A percentile compares a stretch with the other conserved stretches of the same genome.
phyloP scores from a whole-genome alignment of 164 flowering plant species.

The Umbellularia californica region DNA sequence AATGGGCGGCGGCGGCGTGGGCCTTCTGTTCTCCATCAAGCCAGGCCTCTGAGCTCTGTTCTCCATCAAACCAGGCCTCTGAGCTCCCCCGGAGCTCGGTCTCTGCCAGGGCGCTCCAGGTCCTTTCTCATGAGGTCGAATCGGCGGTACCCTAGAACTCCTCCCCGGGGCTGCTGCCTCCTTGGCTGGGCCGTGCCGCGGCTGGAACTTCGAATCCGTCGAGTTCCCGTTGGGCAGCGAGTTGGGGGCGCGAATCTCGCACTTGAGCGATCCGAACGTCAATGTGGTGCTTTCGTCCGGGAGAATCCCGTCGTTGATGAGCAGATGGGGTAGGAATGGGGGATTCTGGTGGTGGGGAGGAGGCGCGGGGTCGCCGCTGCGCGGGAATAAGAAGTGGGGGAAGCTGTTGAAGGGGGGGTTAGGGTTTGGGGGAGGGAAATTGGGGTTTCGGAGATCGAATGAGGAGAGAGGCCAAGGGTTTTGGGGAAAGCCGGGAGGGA shows the following conservation, averaged over 20 bases:
- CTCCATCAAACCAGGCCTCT: conserved; percentile 15
- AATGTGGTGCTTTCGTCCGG: conserved; percentile 17
- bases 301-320: neutral
- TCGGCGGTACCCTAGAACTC: conserved; percentile 13
- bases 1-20: conserved; percentile 22
- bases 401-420: conserved; percentile 2
- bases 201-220: neutral
- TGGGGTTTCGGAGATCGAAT: conserved; percentile 23
- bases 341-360: conserved; percentile 1
- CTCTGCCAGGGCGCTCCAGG: conserved; percentile 2
- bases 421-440: conserved; percentile 12
- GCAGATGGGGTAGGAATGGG: conserved; percentile 1
- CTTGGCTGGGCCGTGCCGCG: conserved; percentile 7
- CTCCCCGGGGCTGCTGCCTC: conserved; percentile 14
- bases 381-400: neutral
- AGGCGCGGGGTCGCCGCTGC: conserved; percentile 22
- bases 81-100: conserved; percentile 9
- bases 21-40: conserved; percentile 18
- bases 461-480: conserved; percentile 23
- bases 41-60: conserved; percentile 4
- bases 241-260: conserved; percentile 12
- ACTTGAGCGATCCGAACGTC: conserved; percentile 51
- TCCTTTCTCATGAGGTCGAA: conserved; percentile 14
- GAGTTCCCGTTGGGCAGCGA: conserved; percentile 21
- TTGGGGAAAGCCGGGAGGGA: conserved; percentile 1